Base-by-base conservation (phyloP, 805 yeast species). In the Cyberlindnera saturnus region DNA sequence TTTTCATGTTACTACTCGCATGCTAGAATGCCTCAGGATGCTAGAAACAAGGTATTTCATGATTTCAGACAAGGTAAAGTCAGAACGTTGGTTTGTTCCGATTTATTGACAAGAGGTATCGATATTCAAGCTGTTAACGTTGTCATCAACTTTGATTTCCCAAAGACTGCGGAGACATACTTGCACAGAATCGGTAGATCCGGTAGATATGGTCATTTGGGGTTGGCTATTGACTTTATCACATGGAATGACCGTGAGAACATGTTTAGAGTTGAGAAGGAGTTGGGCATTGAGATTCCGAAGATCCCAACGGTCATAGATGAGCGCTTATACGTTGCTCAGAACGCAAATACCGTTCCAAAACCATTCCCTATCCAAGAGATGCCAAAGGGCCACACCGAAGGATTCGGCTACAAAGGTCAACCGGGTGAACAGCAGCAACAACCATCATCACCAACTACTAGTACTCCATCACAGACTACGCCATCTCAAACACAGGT, bases 91-190 rank as follows among this genome's bases (percentile, higher is more conserved):
- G 99, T 93, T 34, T 93, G 99, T 69, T 86, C 98, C 1, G 99
- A 93, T 70, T 74, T 93, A 49, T 77, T 93, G 51, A 91, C 98
- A 28, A 86, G 98, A 75, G 98, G 99, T 77, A 93, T 93, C 59
- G 99, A 93, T 74, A 91, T 93, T 57, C 98, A 93, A 68, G 98
- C 98, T 6, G 99, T 93, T 51, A 93, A 93, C 62, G 98, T 93
- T 38, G 99, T 93, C 39, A 86, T 93, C 59, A 93, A 93, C 70
- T 93, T 93, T 64, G 99, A 93, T 66, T 93, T 93, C 83, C 99
- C 99, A 48, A 91, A 91, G 66, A 88, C 84, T 42, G 97, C 98
- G 7, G 99, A 93, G 66, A 93, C 98, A 34, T 93, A 93, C 64
- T 76, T 93, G 56, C 99, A 93, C 71, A 86, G 98, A 76, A 93